phyloP scores from a whole-genome alignment of 2,329 filamentous ascomycete genomes.

The Aaosphaeria pasadenensis region DNA sequence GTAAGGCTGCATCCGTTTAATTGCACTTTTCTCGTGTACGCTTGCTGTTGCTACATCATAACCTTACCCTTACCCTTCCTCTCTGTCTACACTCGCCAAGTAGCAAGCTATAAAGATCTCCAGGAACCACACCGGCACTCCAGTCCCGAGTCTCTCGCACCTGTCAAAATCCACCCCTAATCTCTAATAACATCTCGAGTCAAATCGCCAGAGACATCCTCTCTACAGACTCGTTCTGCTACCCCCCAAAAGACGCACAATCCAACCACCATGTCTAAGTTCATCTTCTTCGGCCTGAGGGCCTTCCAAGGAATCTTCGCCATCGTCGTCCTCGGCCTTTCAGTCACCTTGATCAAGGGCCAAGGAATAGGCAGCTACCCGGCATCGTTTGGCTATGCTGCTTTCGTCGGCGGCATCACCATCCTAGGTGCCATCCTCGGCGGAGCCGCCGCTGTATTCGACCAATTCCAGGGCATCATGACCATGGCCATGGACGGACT shows the following conservation, averaged over 20 bases:
- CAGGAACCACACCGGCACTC: too few species aligned
- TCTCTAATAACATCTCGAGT: too few species aligned
- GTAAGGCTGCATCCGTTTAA: too few species aligned
- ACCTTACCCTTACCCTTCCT: too few species aligned
- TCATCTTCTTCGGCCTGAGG: slow-evolving; percentile 13
- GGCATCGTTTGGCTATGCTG: slow-evolving; percentile 9
- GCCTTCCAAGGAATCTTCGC: slow-evolving; percentile 18
- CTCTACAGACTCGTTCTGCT: neutral
- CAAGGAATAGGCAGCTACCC: slow-evolving; percentile 9
- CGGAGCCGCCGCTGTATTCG: slow-evolving; percentile 10
- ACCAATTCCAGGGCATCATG: slow-evolving; percentile 11
- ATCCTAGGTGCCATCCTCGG: slow-evolving; percentile 16
- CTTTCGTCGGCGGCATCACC: slow-evolving; percentile 14
- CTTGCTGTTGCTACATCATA: too few species aligned
- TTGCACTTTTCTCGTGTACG: too few species aligned
- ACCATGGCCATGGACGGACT: slow-evolving; percentile 11
- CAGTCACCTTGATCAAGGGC: slow-evolving; percentile 13
- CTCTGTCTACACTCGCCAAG: too few species aligned
- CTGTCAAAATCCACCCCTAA: too few species aligned
- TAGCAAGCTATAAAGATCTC: too few species aligned
- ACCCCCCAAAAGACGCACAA: neutral
- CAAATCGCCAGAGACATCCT: too few species aligned
- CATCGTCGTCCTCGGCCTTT: slow-evolving; percentile 17
- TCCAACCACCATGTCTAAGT: slow-evolving; percentile 1
- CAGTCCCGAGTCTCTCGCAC: too few species aligned